A percentile compares a stretch with the other conserved stretches of the same genome.
These are phyloP conservation scores for Tulasnella sp. DNA, from an alignment of 768 basidiomycete species.

Conservation along the genomic window DNA sequence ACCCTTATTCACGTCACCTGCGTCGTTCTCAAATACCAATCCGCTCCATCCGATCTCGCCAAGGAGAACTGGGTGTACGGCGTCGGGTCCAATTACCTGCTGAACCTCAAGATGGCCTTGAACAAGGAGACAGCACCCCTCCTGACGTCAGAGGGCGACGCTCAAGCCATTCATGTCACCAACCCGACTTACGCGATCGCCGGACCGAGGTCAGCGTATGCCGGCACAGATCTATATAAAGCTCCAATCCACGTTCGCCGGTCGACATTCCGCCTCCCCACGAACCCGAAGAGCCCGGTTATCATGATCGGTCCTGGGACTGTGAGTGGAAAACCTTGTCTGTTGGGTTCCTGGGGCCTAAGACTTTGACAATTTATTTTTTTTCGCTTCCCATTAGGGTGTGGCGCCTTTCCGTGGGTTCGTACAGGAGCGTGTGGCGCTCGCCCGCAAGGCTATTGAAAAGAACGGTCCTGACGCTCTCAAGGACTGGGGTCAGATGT, in stretches of 20 bases:
- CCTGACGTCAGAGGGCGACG: constrained; percentile 28
- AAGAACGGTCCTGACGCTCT: constrained; percentile 93
- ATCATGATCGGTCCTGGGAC: constrained; percentile 99
- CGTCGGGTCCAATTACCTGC: constrained; percentile 87
- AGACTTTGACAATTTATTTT: no score
- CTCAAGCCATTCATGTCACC: constrained; percentile 29
- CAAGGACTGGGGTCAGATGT: constrained; percentile 89
- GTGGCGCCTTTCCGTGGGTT: constrained; percentile 99
- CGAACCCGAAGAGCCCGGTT: constrained; percentile 94
- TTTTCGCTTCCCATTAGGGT: constrained; percentile 42
- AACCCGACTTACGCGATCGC: constrained; percentile 73
- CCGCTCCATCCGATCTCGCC: constrained; percentile 41
- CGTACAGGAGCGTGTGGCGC: constrained; percentile 92
- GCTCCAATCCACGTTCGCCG: constrained; percentile 90
- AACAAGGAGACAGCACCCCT: constrained; percentile 43
- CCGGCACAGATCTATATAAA: constrained; percentile 54
- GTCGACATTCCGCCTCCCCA: constrained; percentile 93
- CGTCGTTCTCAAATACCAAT: constrained; percentile 90
- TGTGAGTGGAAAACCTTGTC: constrained; percentile 38
- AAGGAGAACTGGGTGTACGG: constrained; percentile 65
- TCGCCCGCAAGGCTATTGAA: constrained; percentile 86
- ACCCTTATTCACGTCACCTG: constrained; percentile 86
- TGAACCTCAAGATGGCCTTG: constrained; percentile 76
- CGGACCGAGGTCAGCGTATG: constrained; percentile 82
- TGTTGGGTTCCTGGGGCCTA: background rate